phyloP scores from a whole-genome alignment of 2,329 filamentous ascomycete genomes.

The Lanzia echinophila region DNA sequence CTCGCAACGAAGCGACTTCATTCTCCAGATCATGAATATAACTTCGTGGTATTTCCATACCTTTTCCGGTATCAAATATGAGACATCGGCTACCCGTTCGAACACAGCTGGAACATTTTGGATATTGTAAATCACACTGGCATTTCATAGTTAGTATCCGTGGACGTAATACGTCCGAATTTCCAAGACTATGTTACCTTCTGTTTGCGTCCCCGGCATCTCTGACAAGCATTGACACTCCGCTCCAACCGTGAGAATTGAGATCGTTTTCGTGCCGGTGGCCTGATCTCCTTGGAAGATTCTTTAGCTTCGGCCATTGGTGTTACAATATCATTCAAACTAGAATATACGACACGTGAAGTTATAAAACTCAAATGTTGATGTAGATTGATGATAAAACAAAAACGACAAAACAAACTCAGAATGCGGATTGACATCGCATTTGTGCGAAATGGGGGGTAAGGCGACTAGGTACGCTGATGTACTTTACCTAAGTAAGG shows the following conservation, averaged over 20 bases:
- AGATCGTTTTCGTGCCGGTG: neutral
- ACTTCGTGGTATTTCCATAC: slow-evolving; percentile 23
- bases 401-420: neutral
- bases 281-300: neutral
- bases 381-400: too few species aligned
- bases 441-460: neutral
- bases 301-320: neutral
- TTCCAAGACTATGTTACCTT: slow-evolving; percentile 10
- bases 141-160: neutral
- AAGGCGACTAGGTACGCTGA: neutral
- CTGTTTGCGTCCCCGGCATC: slow-evolving; percentile 15
- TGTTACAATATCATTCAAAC: too few species aligned
- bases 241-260: neutral
- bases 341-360: neutral
- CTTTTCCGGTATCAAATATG: slow-evolving; percentile 22
- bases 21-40: slow-evolving; percentile 23
- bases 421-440: neutral
- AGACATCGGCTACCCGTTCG: slow-evolving; percentile 17
- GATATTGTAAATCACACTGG: slow-evolving; percentile 24
- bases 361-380: too few species aligned
- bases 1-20: slow-evolving; percentile 14
- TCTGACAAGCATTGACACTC: slow-evolving; percentile 6
- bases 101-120: slow-evolving; percentile 24
- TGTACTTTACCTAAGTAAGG: neutral
- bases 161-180: neutral